Evolutionary conservation across 495 filamentous ascomycete genomes (phyloP), one percentile per base, ranked within the genome.

Genomic region (Aspergillus leporis): DNA sequence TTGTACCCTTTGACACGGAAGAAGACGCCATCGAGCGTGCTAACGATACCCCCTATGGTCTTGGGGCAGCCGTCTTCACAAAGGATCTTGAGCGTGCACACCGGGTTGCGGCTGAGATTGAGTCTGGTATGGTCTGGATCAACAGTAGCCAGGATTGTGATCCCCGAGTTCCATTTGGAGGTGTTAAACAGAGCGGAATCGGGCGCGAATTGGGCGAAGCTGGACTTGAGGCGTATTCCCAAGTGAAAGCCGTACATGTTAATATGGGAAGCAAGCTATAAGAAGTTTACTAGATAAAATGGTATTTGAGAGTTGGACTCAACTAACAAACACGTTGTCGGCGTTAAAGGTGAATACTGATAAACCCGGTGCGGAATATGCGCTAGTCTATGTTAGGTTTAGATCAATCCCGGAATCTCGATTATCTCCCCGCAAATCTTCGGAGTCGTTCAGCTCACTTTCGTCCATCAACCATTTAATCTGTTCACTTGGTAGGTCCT

Each of bases 81-180:
- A 78, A 82, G 65, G 85, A 97, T 66, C 74, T 97, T 56, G 83
- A 83, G 59, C 83, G 84, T 54, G 91, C 87, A 21, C 93, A 97
- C 75, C 82, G 90, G 22, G 85, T 97, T 2, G 93, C 93, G 6
- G 77, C 84, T 50, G 85, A 85, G 62, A 90, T 98, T 61, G 90
- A 97, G 74, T 83, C 91, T 0, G 94, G 94, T 43, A 96, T 96
- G 92, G 92, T 97, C 18, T 98, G 92, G 92, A 85, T 98, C 64
- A 97, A 97, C 70, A 89, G 85, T 56, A 89, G 85, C 65, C 87
- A 92, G 55, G 87, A 90, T 61, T 85, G 80, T 16, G 85, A 90
- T 69, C 85, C 81, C 49, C 70, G 90, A 13, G 81, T 96, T 22
- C 91, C 90, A 16, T 96, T 96, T 71, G 93, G 93, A 23, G 93